phyloP scores from a whole-genome alignment of 805 yeast genomes.

The Candida rishiriensis region DNA sequence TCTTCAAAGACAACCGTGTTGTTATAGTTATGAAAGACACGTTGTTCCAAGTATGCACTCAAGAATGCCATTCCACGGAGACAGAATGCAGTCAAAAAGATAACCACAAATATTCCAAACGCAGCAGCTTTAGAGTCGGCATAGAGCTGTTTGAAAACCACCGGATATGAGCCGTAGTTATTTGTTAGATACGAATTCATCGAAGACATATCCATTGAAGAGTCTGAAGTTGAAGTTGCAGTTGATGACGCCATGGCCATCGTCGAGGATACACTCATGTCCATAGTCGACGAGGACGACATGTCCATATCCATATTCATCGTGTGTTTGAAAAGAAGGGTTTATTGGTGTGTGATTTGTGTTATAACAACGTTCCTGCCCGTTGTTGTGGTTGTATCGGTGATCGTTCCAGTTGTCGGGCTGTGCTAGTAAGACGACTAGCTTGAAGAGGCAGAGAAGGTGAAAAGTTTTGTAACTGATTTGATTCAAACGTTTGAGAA shows the following conservation, averaged over 20 bases:
- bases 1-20: slow-evolving; percentile 28
- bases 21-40: slow-evolving; percentile 47
- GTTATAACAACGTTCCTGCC: too few species aligned
- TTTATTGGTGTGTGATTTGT: too few species aligned
- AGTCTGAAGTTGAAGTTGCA: slow-evolving; percentile 2
- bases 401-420: too few species aligned
- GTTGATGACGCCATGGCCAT: slow-evolving; percentile 8
- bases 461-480: too few species aligned
- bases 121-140: slow-evolving; percentile 59
- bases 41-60: slow-evolving; percentile 62
- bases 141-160: slow-evolving; percentile 48
- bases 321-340: neutral
- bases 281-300: slow-evolving; percentile 12
- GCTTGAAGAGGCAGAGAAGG: too few species aligned
- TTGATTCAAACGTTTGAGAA: too few species aligned
- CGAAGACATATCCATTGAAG: slow-evolving; percentile 26
- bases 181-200: slow-evolving; percentile 62
- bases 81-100: slow-evolving; percentile 55
- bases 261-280: slow-evolving; percentile 12
- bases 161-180: slow-evolving; percentile 51
- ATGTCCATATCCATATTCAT: slow-evolving; percentile 15
- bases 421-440: too few species aligned
- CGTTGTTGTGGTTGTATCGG: too few species aligned
- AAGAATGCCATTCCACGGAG: slow-evolving; percentile 57
- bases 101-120: slow-evolving; percentile 65